Percentiles rank a stretch among this genome's conserved stretches.
These are phyloP conservation scores for Blastobotrys aristatus DNA, from an alignment of 1,139 yeast species.

Conservation along the genomic window DNA sequence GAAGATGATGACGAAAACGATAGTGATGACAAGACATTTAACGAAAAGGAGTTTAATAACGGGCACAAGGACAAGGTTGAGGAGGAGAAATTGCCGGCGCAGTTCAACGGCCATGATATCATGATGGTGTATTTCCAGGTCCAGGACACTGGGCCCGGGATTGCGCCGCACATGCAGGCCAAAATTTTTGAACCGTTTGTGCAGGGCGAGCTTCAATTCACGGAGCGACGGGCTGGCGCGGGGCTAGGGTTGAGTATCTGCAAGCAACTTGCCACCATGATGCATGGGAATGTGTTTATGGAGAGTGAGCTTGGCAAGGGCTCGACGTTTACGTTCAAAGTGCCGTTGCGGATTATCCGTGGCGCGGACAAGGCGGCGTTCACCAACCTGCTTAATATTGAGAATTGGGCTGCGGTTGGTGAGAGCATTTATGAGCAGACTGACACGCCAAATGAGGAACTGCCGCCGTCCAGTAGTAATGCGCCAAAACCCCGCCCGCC, in stretches of 20 bases:
- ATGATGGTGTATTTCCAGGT: slow-evolving; percentile 38
- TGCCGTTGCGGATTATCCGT: slow-evolving; percentile 51
- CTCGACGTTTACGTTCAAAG: slow-evolving; percentile 71
- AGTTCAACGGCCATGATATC: slow-evolving; percentile 13
- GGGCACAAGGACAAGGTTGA: not conserved
- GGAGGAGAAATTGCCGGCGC: not conserved
- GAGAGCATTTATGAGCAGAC: slow-evolving; percentile 1
- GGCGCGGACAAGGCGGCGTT: slow-evolving; percentile 19
- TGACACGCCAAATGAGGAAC: not conserved
- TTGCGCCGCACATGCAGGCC: slow-evolving; percentile 71
- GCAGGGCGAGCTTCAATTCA: slow-evolving; percentile 86
- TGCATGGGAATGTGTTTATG: slow-evolving; percentile 74
- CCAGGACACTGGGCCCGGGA: slow-evolving; percentile 87
- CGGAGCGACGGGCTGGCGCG: slow-evolving; percentile 87
- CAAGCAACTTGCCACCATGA: slow-evolving; percentile 78
- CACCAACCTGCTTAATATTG: slow-evolving; percentile 3
- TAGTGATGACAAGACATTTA: not conserved
- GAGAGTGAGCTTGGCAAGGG: slow-evolving; percentile 68
- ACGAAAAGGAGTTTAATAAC: not conserved
- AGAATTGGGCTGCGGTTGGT: slow-evolving; percentile 6
- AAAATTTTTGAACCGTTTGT: slow-evolving; percentile 90
- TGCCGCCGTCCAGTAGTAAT: not conserved
- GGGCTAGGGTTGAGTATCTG: slow-evolving; percentile 90
- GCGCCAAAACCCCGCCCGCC: slow-evolving; percentile 20
- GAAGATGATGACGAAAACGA: not conserved